Percentiles rank a stretch among this genome's conserved stretches.
These are phyloP conservation scores for Podaxis sp. DNA, from an alignment of 768 basidiomycete species.

Conservation along the genomic window DNA sequence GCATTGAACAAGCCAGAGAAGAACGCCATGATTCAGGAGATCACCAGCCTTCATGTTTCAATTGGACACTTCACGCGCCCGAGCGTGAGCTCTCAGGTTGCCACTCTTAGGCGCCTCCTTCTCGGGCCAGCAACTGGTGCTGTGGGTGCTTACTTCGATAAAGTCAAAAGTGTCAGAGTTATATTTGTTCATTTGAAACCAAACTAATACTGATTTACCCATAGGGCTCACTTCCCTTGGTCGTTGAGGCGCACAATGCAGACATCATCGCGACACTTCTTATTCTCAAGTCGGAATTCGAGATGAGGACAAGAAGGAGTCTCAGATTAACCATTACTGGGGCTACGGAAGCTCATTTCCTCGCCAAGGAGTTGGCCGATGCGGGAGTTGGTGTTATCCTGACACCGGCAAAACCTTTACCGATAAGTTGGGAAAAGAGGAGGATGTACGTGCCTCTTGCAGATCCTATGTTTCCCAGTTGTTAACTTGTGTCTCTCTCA, in stretches of 20 bases:
- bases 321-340: conserved; percentile 63
- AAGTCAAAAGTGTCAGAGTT: conserved; percentile 36
- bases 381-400: conserved; percentile 44
- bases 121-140: conserved; percentile 35
- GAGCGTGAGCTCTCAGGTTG: conserved; percentile 81
- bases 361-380: conserved; percentile 63
- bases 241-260: conserved; percentile 70
- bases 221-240: conserved; percentile 68
- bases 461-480: background rate
- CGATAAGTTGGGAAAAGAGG: conserved; percentile 63
- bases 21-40: conserved; percentile 60
- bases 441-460: conserved; percentile 45
- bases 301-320: conserved; percentile 33
- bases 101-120: conserved; percentile 63
- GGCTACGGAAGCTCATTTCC: conserved; percentile 60
- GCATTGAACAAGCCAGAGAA: conserved; percentile 54
- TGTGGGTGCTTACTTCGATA: conserved; percentile 40
- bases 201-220: background rate
- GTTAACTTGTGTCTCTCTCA: background rate
- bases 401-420: conserved; percentile 63
- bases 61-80: conserved; percentile 44
- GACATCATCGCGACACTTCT: conserved; percentile 81
- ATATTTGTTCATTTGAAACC: background rate
- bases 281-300: conserved; percentile 60
- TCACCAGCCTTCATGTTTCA: conserved; percentile 62